Percentiles rank a stretch among this genome's conserved stretches.
phyloP scores from a whole-genome alignment of 2,329 filamentous ascomycete genomes.

The Arachnomyces sp. region DNA sequence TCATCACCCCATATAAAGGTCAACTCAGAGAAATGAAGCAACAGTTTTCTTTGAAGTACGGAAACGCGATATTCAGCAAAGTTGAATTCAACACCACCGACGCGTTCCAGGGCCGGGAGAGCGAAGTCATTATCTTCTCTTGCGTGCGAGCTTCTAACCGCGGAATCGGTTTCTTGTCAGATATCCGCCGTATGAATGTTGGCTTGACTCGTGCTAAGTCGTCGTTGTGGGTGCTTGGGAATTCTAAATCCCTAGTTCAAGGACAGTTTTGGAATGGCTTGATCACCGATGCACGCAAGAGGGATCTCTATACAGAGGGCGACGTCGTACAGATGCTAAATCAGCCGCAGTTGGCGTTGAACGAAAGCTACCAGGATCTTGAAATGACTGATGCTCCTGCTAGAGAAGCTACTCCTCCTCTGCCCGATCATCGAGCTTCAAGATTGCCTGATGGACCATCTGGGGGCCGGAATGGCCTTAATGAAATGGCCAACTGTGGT shows the following conservation, averaged over 20 bases:
- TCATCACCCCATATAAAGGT: slow-evolving; percentile 97
- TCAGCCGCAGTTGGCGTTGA: slow-evolving; percentile 42
- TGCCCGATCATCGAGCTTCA: slow-evolving; percentile 16
- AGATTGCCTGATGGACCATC: slow-evolving; percentile 30
- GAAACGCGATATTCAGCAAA: slow-evolving; percentile 63
- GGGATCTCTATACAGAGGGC: slow-evolving; percentile 70
- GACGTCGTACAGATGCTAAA: slow-evolving; percentile 50
- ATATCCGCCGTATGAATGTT: slow-evolving; percentile 99
- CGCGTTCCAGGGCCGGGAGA: slow-evolving; percentile 93
- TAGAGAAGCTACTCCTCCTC: slow-evolving; percentile 9
- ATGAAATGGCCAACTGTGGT: slow-evolving; percentile 35
- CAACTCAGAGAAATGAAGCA: slow-evolving; percentile 74
- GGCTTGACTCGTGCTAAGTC: slow-evolving; percentile 94
- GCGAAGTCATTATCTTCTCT: slow-evolving; percentile 97
- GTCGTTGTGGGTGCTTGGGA: slow-evolving; percentile 91
- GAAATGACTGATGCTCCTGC: slow-evolving; percentile 35
- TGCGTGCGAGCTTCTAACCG: slow-evolving; percentile 90
- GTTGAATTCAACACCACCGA: slow-evolving; percentile 99
- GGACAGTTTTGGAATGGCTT: slow-evolving; percentile 87
- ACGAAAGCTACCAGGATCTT: slow-evolving; percentile 34
- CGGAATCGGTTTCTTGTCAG: slow-evolving; percentile 95
- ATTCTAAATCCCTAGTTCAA: slow-evolving; percentile 75
- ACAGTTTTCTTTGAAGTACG: slow-evolving; percentile 66
- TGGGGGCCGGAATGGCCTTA: slow-evolving; percentile 37
- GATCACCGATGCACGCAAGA: slow-evolving; percentile 68